These are phyloP conservation scores for Westerdykella aurantiaca DNA, from an alignment of 2,329 filamentous ascomycete species.

Conservation along the genomic window DNA sequence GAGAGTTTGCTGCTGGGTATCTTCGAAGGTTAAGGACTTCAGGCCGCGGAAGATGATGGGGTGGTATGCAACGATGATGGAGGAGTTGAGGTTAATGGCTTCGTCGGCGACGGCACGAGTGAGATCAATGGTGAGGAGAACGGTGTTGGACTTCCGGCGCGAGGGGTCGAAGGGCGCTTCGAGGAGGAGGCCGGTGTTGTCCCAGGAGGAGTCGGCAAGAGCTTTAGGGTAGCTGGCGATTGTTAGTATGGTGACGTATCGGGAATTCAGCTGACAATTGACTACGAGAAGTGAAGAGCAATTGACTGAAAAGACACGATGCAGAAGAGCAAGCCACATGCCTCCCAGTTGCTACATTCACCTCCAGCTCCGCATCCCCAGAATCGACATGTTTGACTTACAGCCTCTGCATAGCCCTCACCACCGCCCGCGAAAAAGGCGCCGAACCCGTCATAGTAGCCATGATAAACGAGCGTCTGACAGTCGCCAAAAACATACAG, in stretches of 20 bases:
- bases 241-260: constrained; percentile 1
- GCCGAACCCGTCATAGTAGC: constrained; percentile 41
- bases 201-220: constrained; percentile 83
- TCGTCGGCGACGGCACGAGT: constrained; percentile 85
- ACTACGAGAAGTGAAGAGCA: neutral
- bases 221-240: constrained; percentile 72
- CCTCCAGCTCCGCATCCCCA: too few species aligned
- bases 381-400: constrained; percentile 41
- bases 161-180: constrained; percentile 60
- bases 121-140: constrained; percentile 82
- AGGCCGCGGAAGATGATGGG: constrained; percentile 94
- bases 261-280: neutral
- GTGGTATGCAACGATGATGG: constrained; percentile 86
- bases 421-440: constrained; percentile 63
- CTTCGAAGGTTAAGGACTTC: constrained; percentile 76
- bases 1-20: constrained; percentile 82
- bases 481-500: constrained; percentile 32
- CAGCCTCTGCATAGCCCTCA: constrained; percentile 73
- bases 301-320: neutral
- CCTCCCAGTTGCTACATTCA: too few species aligned
- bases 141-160: constrained; percentile 57
- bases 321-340: too few species aligned
- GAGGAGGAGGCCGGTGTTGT: constrained; percentile 83
- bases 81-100: constrained; percentile 69
- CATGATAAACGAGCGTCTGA: constrained; percentile 37